phyloP scores from a whole-genome alignment of 2,329 filamentous ascomycete species.

The Chaetomium globosum region DNA sequence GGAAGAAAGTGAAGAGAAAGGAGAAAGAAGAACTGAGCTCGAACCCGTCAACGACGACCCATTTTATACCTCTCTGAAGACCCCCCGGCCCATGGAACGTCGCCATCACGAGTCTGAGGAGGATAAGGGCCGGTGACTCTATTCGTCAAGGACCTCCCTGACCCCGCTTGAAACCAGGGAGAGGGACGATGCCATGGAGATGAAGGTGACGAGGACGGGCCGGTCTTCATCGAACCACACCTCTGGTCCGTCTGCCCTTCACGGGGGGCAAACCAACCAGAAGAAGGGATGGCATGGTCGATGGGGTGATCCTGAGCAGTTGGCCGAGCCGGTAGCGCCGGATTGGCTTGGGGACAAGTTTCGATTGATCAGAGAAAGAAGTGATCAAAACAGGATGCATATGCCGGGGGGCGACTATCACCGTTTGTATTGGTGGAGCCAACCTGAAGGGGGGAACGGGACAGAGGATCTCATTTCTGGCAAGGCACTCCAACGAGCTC shows the following conservation, averaged over 20 bases:
- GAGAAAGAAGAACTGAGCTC: constrained; percentile 54
- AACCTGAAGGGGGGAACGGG: constrained; percentile 37
- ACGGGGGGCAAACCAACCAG: constrained; percentile 37
- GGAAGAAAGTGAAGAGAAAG: constrained; percentile 47
- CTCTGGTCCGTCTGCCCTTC: constrained; percentile 30
- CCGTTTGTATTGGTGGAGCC: constrained; percentile 44
- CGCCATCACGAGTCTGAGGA: constrained; percentile 42
- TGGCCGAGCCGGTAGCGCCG: constrained; percentile 36
- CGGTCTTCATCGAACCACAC: constrained; percentile 35
- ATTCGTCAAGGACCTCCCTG: constrained; percentile 46
- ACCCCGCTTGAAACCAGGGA: constrained; percentile 48
- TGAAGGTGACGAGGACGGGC: constrained; percentile 37
- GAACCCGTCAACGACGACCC: constrained; percentile 52
- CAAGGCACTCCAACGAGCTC: constrained; percentile 24
- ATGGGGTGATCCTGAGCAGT: constrained; percentile 42
- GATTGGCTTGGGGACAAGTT: constrained; percentile 40
- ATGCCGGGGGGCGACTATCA: constrained; percentile 47
- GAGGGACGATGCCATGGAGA: constrained; percentile 39
- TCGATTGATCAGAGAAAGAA: constrained; percentile 43
- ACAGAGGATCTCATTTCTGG: constrained; percentile 32
- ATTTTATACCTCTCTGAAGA: constrained; percentile 65
- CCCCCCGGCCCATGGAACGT: constrained; percentile 43
- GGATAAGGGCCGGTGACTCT: constrained; percentile 49
- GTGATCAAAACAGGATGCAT: constrained; percentile 42
- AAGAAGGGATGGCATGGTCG: constrained; percentile 36